Base-by-base conservation (phyloP, 2,329 filamentous ascomycete species). In the Corniculantispora saksenae region DNA sequence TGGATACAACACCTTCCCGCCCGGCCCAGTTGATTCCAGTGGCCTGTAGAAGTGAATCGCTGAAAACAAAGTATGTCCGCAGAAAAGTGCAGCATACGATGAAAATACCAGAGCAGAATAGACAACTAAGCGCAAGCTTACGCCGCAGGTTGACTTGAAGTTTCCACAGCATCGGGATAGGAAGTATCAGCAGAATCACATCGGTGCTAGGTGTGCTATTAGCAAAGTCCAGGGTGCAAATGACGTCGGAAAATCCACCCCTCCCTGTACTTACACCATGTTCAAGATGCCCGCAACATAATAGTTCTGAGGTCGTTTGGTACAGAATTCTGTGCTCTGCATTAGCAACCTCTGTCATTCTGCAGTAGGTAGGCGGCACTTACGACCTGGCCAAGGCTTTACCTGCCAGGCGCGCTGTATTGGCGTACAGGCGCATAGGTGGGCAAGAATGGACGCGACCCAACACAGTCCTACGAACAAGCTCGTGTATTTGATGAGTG, bases 131-230 rank as follows among this genome's bases (percentile, higher is more conserved):
- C 3, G 65, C 67, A 1, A 70, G 47, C 45, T 69, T 69, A 25
- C 67, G 66, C 10, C 55, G 51, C 10, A 67, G 48, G 3, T 66
- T 58, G 0, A 70, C 65, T 4, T 67, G 66, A 4, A 70, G 68
- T 1, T 66, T 68, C 68, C 70, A 73, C 7, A 79, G 64, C 19
- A 78, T 67, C 2, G 76, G 75, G n/a, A 78, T 61, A 0, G 77
- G 77, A 27, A 79, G 76, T 13, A 63, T 68, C 9, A 79, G 68
- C 27, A 78, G 68, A 54, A 72, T 67, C 23, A 72, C 67, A 61
- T 78, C 76, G 65, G 76, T 78, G 17, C 74, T 77, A 25, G 27
- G 32, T 32, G 32, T 21, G 21, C 21, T 53, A 21, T 53, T 53
- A 53, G 48, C 21, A 32, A 32, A 32, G 32, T 32, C 6, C 32